Base-by-base conservation (phyloP, 176 grass and related monocot genomes). In the Zoysia pacifica region DNA sequence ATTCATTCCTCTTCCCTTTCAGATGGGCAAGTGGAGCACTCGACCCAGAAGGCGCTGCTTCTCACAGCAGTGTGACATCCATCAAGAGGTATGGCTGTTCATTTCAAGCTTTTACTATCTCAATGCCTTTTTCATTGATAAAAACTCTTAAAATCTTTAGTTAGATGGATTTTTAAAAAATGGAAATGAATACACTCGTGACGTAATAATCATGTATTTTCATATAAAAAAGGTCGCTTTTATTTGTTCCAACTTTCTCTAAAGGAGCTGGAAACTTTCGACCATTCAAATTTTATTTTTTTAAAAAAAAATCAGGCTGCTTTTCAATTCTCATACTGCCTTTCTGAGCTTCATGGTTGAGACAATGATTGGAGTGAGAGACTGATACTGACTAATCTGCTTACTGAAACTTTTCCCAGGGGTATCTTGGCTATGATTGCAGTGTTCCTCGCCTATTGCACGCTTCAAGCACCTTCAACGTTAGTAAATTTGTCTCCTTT, bases 11-110 rank as follows among this genome's bases (percentile, higher is more conserved):
- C 40, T 67, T 15, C 75, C 71, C 68, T 88, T 80, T 90, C 83
- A 99, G 96, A 61, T 99, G 96, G 93, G 96, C 93, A 78, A 99
- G 96, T 84, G 96, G 96, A 81, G 93, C 90, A 54, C 88, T 99
- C 54, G 88, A 95, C 89, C 96, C 93, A 63, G 90, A 93, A 70
- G 87, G 93, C 7, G 74, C 86, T 76, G 81, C 84, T 59, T 79
- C 76, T 2, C 70, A 81, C 77, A 90, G 90, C 41, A 81, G 84
- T 42, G 72, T 89, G 74, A 87, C 93, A 84, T 99, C 96, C n/a
- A 91, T 95, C 39, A 95, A 92, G 71, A 99, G 96, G 96, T 99
- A 80, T 87, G 20, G 35, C 10, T 67, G 58, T 64, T 4, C 66
- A 45, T 43, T 60, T 72, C n/a, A 54, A 51, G 11, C 43, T 18